Conservation (phyloP, 1,139 yeast genomes). For the Suhomyces guaymorum region DNA sequence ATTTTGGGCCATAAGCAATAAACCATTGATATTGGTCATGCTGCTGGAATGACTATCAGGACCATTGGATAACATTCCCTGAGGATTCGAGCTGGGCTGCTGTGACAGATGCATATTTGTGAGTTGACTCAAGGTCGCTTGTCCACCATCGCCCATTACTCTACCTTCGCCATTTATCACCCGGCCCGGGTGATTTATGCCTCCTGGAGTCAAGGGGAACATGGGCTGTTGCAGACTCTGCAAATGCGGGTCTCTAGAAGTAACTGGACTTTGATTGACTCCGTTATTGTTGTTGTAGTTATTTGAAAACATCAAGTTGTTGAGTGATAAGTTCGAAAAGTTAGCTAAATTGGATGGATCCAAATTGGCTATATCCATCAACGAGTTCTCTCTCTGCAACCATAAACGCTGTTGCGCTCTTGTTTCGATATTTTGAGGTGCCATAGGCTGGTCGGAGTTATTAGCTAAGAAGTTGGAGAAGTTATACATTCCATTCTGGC, state of each 20-base stretch:
- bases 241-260: constrained; percentile 5
- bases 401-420: constrained; percentile 82
- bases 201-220: constrained; percentile 16
- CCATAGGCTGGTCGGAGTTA: constrained; percentile 11
- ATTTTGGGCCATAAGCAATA: constrained; percentile 34
- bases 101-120: constrained; percentile 4
- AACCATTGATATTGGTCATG: constrained; percentile 31
- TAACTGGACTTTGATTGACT: constrained; percentile 9
- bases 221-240: constrained; percentile 8
- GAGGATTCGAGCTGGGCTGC: neutral
- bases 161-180: constrained; percentile 3
- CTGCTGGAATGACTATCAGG: constrained; percentile 13
- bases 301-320: constrained; percentile 50
- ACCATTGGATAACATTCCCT: neutral
- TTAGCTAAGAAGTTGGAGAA: constrained; percentile 34
- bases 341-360: constrained; percentile 37
- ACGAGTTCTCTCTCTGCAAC: constrained; percentile 77
- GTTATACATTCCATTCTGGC: constrained; percentile 31
- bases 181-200: constrained; percentile 8
- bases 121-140: neutral
- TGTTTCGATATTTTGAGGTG: constrained; percentile 42
- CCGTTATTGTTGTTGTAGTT: constrained; percentile 25
- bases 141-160: constrained; percentile 1
- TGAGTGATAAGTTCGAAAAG: constrained; percentile 46
- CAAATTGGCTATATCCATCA: constrained; percentile 53